phyloP scores from a whole-genome alignment of 345 rosid genomes.

The Citrus mangshanensis region DNA sequence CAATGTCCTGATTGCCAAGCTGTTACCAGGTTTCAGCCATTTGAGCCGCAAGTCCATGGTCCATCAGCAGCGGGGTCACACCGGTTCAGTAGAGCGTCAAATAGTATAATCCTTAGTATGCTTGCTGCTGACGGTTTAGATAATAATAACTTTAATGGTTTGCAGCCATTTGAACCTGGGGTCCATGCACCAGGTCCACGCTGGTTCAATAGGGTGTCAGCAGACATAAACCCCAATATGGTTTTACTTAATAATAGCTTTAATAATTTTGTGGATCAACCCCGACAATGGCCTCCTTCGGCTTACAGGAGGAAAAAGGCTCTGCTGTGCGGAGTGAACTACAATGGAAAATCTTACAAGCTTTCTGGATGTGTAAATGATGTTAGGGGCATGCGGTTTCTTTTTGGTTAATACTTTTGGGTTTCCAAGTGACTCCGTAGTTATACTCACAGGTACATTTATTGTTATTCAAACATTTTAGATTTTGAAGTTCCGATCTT shows the following conservation, averaged over 20 bases:
- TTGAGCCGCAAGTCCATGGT: background rate
- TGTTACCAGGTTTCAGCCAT: constrained; percentile 28
- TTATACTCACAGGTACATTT: constrained; percentile 31
- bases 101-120: background rate
- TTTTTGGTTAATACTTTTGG: constrained; percentile 41
- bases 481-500: too few relatives aligned
- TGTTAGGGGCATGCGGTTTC: constrained; percentile 43
- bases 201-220: too few relatives aligned
- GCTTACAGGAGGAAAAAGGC: constrained; percentile 45
- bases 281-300: background rate
- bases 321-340: constrained; percentile 52
- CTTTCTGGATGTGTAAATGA: constrained; percentile 52
- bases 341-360: constrained; percentile 35
- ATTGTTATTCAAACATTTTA: too few relatives aligned
- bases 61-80: background rate
- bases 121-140: background rate
- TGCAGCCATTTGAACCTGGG: too few relatives aligned
- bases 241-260: too few relatives aligned
- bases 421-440: constrained; percentile 38
- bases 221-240: too few relatives aligned
- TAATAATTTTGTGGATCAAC: constrained; percentile 9
- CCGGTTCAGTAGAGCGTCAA: constrained; percentile 8
- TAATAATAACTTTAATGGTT: background rate
- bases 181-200: too few relatives aligned
- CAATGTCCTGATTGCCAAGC: constrained; percentile 42